These are phyloP conservation scores for Pleurotus pulmonarius DNA, from an alignment of 768 basidiomycete species.

Conservation along the genomic window DNA sequence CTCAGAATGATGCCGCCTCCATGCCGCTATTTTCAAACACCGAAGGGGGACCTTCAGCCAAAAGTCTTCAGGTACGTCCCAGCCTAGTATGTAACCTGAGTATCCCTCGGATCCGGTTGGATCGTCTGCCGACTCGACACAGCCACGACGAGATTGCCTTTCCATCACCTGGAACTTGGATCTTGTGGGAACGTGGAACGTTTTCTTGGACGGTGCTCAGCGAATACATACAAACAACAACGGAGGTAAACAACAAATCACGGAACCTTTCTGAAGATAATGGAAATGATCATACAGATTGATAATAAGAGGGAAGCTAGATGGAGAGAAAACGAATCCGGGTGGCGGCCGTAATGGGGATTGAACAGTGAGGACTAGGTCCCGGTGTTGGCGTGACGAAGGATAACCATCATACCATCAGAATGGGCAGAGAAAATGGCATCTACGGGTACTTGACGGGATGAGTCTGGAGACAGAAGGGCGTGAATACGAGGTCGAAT, in stretches of 20 bases:
- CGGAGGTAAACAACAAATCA: conserved; percentile 5
- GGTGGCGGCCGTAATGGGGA: not conserved
- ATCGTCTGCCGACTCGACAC: not conserved
- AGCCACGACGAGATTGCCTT: conserved; percentile 5
- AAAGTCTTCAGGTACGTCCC: no score
- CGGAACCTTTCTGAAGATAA: no score
- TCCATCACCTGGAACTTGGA: not conserved
- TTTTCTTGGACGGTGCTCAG: not conserved
- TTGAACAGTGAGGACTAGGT: not conserved
- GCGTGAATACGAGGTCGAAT: conserved; percentile 9
- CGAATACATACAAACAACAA: conserved; percentile 8
- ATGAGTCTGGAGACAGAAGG: conserved; percentile 1
- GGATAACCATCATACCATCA: conserved; percentile 78
- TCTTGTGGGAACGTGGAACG: not conserved
- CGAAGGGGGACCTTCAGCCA: no score
- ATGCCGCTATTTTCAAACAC: no score
- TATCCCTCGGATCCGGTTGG: not conserved
- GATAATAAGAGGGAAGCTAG: no score
- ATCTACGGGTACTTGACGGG: conserved; percentile 56
- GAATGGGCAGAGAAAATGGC: conserved; percentile 86
- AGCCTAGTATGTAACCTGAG: no score
- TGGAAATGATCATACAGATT: no score
- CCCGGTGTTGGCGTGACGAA: conserved; percentile 34
- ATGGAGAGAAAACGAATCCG: no score
- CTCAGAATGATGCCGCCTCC: no score